Evolutionary conservation across 441 rosid genomes (phyloP).

Genomic region (Metrosideros polymorpha): DNA sequence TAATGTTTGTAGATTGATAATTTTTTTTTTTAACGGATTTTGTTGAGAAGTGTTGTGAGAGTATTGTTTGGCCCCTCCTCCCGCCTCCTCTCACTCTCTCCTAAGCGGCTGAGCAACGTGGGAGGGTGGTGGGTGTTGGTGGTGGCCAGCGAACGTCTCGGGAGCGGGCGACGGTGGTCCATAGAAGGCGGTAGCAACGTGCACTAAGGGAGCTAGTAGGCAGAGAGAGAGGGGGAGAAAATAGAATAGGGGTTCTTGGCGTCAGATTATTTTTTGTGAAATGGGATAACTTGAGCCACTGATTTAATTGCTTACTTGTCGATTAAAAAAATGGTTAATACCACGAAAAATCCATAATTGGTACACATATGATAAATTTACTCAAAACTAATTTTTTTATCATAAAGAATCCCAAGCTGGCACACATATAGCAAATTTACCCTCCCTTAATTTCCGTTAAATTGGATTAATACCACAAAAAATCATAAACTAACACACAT

Average conservation of each 20-base stretch:
- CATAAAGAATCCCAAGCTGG: too few relatives aligned
- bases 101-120: neutral
- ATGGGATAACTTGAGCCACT: neutral
- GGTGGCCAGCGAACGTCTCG: neutral
- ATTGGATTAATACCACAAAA: too few relatives aligned
- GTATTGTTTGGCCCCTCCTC: neutral
- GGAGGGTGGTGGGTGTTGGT: neutral
- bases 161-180: neutral
- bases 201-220: neutral
- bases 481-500: too few relatives aligned
- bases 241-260: neutral
- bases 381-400: too few relatives aligned
- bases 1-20: too few relatives aligned
- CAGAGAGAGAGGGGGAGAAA: neutral
- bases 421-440: too few relatives aligned
- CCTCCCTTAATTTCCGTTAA: too few relatives aligned
- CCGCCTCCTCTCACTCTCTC: neutral
- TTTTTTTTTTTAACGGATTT: neutral
- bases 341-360: too few relatives aligned
- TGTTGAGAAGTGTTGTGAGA: neutral
- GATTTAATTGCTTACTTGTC: neutral
- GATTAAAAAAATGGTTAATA: too few relatives aligned
- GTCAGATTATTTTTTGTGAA: too few relatives aligned
- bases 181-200: neutral
- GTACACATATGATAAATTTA: too few relatives aligned